phyloP scores from a whole-genome alignment of 148 eudicot species.

The Vaccinium myrtillus region DNA sequence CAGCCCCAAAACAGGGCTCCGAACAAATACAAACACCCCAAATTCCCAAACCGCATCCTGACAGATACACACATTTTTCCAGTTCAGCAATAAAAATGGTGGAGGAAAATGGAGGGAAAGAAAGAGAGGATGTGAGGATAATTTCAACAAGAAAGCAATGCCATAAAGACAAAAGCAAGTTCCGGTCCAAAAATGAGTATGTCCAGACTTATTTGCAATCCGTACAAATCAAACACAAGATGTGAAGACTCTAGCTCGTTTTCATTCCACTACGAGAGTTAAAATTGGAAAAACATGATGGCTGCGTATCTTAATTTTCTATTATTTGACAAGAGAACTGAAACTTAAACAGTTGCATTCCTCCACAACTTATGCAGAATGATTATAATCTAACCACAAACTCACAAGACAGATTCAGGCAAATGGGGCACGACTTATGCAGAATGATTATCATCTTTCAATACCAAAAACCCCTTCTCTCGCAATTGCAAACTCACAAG shows the following conservation, averaged over 20 bases:
- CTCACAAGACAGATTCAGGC: conserved; percentile 53
- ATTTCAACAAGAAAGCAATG: not conserved
- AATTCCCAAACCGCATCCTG: conserved; percentile 52
- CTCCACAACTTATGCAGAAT: not conserved
- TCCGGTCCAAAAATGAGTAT: not conserved
- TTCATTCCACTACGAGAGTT: not conserved
- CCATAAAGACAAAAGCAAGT: not conserved
- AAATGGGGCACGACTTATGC: not conserved
- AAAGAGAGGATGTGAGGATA: not conserved
- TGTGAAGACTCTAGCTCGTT: not conserved
- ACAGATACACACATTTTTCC: too few relatives aligned
- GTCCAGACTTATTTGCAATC: not conserved
- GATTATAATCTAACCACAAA: conserved; percentile 23
- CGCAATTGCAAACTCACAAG: conserved; percentile 57
- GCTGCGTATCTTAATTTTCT: not conserved
- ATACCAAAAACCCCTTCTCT: conserved; percentile 74
- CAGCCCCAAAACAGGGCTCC: conserved; percentile 80
- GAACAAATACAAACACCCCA: conserved; percentile 46
- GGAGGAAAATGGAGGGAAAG: not conserved
- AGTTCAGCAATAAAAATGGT: too few relatives aligned
- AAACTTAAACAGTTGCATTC: not conserved
- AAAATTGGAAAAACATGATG: not conserved
- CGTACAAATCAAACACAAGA: not conserved
- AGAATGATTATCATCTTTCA: conserved; percentile 18
- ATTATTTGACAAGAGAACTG: not conserved